Base-by-base conservation (phyloP, 2,329 filamentous ascomycete genomes). In the Neonectria sp. region DNA sequence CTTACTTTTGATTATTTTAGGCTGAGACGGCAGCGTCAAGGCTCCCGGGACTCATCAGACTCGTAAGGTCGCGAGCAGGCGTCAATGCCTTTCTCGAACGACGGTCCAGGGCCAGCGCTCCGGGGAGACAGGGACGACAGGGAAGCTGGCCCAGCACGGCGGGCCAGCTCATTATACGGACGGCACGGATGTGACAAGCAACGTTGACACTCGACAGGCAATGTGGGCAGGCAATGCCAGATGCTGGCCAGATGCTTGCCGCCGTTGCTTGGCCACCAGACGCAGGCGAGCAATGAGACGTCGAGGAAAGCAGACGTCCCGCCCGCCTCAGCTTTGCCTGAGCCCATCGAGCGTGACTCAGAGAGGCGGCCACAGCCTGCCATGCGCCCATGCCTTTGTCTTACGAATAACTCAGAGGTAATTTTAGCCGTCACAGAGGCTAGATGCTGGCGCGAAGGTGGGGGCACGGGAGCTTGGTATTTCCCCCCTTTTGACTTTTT, bases 331-430 rank as follows among this genome's bases (percentile, higher is more conserved):
- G 60, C 45, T 37, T 55, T 56, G 60, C 27, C 55, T 59, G 64
- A 55, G 64, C 64, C 55, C 64, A 67, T 63, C 27, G 21, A 51
- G 27, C 53, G 63, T 68, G 67, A 68, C 59, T 68, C 67, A 66
- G 67, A 68, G 49, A 27, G 29, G 46, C 43, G 46, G 59, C 63
- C 48, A 65, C 46, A 60, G 45, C 37, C 56, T 48, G 52, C 56
- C 45, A 65, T 51, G 56, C 56, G 45, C 24, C 15, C 56, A 45
- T 57, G 57, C 40, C 21, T 33, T 12, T 21, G 58, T 75, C 59
- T 75, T 75, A 75, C 73, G 65, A 71, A 74, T 75, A 74, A 64
- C 55, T 61, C 67, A 55, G 71, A 68, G 60, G 73, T 75, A 75
- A 75, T 75, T 69, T 68, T 60, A 75, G 73, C 65, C 35, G 59